A percentile compares a stretch with the other conserved stretches of the same genome.
Conservation (phyloP, 768 basidiomycete species). For the Lentinula sp. region DNA sequence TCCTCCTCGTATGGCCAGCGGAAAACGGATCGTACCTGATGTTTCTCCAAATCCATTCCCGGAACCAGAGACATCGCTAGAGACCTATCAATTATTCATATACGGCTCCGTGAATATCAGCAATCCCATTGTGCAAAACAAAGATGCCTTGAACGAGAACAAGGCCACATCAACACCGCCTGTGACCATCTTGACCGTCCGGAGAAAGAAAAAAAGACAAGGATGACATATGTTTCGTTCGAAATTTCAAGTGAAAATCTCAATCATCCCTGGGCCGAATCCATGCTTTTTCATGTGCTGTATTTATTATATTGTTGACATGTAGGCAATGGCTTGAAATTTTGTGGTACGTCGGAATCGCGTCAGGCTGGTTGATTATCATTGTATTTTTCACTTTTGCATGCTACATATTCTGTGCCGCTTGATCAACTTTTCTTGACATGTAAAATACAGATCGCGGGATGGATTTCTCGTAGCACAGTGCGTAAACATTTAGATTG, state of each 20-base stretch:
- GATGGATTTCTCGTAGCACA: not conserved
- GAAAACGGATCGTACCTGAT: slow-evolving; percentile 28
- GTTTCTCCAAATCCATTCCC: slow-evolving; percentile 63
- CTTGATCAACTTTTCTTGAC: not conserved
- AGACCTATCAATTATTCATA: slow-evolving; percentile 55
- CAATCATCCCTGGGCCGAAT: not conserved
- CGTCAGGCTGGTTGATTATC: not conserved
- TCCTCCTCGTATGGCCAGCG: slow-evolving; percentile 16
- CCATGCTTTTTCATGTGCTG: not conserved
- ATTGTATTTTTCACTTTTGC: not conserved
- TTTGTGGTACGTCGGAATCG: not conserved
- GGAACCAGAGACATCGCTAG: slow-evolving; percentile 55
- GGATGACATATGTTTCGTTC: not conserved
- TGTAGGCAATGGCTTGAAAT: not conserved
- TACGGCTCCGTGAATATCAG: slow-evolving; percentile 51
- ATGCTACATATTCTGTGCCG: not conserved
- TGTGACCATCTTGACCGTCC: slow-evolving; percentile 40
- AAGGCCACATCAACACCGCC: slow-evolving; percentile 12
- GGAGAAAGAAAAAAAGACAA: slow-evolving; percentile 33
- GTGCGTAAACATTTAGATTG: not conserved
- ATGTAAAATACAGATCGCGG: slow-evolving; percentile 2
- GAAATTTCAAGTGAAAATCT: not conserved
- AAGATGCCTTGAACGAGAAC: slow-evolving; percentile 9
- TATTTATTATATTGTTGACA: too few species aligned
- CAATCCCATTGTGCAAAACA: slow-evolving; percentile 32